A percentile compares a stretch with the other conserved stretches of the same genome.
Evolutionary conservation across 805 yeast genomes (phyloP).

Genomic region (Wickerhamiella occidentalis): DNA sequence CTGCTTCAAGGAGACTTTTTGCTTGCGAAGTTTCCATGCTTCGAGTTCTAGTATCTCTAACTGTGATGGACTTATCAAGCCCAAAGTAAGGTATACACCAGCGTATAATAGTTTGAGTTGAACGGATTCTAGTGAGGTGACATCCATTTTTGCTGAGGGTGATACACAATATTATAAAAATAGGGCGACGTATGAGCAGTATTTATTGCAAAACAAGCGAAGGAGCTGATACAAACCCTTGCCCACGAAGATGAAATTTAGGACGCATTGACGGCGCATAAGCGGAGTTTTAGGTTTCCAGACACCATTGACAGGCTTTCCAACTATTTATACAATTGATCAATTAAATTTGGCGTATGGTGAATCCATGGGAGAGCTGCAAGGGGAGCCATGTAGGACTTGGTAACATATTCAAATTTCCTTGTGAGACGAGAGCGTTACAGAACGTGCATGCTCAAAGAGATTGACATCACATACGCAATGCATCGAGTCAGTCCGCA

Average conservation of each 20-base stretch:
- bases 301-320: neutral
- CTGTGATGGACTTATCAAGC: neutral
- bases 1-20: neutral
- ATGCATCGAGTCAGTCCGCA: too few species aligned
- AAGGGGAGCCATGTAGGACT: neutral
- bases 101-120: neutral
- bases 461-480: neutral
- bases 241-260: neutral
- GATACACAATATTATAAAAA: too few species aligned
- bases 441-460: neutral
- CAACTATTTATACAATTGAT: neutral
- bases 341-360: neutral
- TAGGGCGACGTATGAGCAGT: too few species aligned
- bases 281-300: neutral
- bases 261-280: conserved; percentile 1
- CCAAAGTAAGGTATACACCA: neutral
- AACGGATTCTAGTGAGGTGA: neutral
- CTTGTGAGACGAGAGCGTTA: neutral
- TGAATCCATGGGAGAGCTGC: neutral
- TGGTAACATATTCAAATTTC: neutral
- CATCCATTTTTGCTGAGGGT: too few species aligned
- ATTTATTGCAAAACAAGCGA: neutral
- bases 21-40: neutral
- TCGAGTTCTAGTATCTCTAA: neutral
- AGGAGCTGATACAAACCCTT: neutral